Evolutionary conservation across 176 grass and related monocot genomes (phyloP).

Genomic region (Oryza brachyantha): DNA sequence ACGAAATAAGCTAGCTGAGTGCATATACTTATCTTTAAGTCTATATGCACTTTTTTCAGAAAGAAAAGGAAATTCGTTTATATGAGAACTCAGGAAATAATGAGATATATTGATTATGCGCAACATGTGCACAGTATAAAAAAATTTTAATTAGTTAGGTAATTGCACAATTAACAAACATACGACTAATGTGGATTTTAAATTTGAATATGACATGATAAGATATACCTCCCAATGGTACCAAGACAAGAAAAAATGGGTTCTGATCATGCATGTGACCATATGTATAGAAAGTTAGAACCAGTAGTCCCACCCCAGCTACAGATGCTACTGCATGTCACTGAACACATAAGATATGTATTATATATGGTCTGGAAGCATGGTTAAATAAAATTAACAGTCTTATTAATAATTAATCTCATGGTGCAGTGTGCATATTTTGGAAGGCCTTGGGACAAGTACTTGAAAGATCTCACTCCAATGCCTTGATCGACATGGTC

Average conservation of each 20-base stretch:
- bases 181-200: background rate
- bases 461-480: slow-evolving; percentile 99
- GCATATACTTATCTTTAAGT: background rate
- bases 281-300: background rate
- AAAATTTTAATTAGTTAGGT: background rate
- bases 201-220: background rate
- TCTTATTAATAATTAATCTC: slow-evolving; percentile 56
- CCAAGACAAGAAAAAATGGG: background rate
- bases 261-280: slow-evolving; percentile 20
- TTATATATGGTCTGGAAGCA: slow-evolving; percentile 37
- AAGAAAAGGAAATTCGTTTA: background rate
- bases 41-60: background rate
- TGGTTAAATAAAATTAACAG: slow-evolving; percentile 50
- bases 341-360: slow-evolving; percentile 26
- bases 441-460: slow-evolving; percentile 87
- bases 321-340: slow-evolving; percentile 17
- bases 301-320: slow-evolving; percentile 7
- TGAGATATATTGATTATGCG: background rate
- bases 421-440: slow-evolving; percentile 53
- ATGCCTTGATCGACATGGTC: slow-evolving; percentile 99
- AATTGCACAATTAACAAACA: background rate
- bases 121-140: background rate
- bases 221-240: background rate
- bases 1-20: background rate
- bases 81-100: background rate